Conservation (phyloP, 768 basidiomycete genomes). For the Tricholoma terreum region DNA sequence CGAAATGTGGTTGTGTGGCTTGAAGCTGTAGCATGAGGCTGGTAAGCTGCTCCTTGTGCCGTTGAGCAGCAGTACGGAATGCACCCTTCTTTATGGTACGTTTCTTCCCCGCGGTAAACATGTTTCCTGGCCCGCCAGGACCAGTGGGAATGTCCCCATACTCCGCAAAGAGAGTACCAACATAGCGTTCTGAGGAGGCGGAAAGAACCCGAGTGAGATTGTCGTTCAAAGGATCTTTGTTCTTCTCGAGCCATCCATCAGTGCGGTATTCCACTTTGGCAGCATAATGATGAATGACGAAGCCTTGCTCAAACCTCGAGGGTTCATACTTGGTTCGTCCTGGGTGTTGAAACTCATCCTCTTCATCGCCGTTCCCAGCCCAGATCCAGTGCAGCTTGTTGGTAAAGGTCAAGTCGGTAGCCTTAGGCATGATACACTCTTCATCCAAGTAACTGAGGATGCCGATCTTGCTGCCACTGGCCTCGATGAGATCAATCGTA, state of each 20-base stretch:
- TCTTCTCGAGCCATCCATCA: conserved; percentile 98
- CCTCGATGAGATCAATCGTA: conserved; percentile 96
- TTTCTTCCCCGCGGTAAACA: conserved; percentile 57
- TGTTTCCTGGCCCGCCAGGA: conserved; percentile 33
- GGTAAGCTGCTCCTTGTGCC: conserved; percentile 93
- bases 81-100: conserved; percentile 90
- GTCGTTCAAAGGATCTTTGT: conserved; percentile 97
- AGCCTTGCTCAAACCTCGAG: conserved; percentile 88
- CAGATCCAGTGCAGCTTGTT: conserved; percentile 86
- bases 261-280: conserved; percentile 96
- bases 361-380: conserved; percentile 46
- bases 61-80: conserved; percentile 92
- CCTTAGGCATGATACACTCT: conserved; percentile 99
- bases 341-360: conserved; percentile 56
- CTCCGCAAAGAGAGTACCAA: conserved; percentile 83
- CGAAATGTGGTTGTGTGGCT: conserved; percentile 96
- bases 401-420: conserved; percentile 91
- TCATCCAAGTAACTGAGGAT: conserved; percentile 93
- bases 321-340: conserved; percentile 84
- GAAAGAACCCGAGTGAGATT: conserved; percentile 89
- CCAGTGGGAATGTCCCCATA: conserved; percentile 50
- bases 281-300: conserved; percentile 94
- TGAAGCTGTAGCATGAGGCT: conserved; percentile 89
- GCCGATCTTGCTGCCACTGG: conserved; percentile 76
- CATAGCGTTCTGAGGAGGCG: conserved; percentile 75